Conservation (phyloP, 2,329 filamentous ascomycete species). For the Coniochaeta sp. region DNA sequence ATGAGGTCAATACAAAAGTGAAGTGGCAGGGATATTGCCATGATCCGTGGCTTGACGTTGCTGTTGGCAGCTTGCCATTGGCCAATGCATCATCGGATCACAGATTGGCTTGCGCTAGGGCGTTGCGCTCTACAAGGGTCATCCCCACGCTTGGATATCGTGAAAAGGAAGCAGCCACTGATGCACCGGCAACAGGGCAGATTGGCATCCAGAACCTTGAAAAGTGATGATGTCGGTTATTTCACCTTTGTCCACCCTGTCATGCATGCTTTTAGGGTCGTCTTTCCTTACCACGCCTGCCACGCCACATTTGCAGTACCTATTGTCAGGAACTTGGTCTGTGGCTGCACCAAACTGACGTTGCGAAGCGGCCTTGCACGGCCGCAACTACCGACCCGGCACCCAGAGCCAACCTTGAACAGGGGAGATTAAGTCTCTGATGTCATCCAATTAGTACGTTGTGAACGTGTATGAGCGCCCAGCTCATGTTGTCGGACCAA, state of each 20-base stretch:
- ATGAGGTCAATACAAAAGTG: slow-evolving; percentile 1
- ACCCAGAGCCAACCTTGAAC: too few relatives aligned
- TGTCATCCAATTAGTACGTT: not conserved
- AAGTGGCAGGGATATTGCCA: not conserved
- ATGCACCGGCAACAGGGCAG: not conserved
- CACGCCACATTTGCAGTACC: not conserved
- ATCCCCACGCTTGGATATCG: not conserved
- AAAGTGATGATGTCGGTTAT: not conserved
- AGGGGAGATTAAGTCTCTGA: not conserved
- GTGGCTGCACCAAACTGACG: not conserved
- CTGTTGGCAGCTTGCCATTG: slow-evolving; percentile 13
- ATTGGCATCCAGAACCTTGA: not conserved
- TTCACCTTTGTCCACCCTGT: not conserved
- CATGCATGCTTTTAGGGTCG: not conserved
- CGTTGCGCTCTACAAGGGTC: not conserved
- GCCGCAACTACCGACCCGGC: not conserved
- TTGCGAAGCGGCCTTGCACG: not conserved
- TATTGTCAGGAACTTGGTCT: not conserved
- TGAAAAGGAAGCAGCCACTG: not conserved
- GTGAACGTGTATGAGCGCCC: not conserved
- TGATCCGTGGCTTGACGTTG: slow-evolving; percentile 4
- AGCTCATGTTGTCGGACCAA: not conserved
- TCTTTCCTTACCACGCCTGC: not conserved
- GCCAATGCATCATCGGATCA: slow-evolving; percentile 7
- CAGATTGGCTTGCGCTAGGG: not conserved